These are phyloP conservation scores for Mimosa pudica DNA, from an alignment of 306 rosid genomes.

Conservation along the genomic window DNA sequence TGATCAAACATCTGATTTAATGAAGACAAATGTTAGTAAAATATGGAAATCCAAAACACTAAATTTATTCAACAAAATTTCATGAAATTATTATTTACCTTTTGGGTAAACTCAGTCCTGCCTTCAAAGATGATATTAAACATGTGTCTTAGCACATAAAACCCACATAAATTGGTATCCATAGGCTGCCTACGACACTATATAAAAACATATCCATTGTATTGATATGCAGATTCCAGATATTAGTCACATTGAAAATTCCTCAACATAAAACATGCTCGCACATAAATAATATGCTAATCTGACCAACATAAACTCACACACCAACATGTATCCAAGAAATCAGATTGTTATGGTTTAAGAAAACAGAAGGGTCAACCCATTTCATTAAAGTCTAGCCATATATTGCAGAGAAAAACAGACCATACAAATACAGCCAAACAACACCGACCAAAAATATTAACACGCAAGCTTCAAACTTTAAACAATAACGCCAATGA, in stretches of 20 bases:
- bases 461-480: background rate
- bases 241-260: slow-evolving; percentile 19
- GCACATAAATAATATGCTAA: slow-evolving; percentile 14
- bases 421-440: background rate
- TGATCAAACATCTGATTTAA: too few relatives aligned
- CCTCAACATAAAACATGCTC: background rate
- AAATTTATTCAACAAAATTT: too few relatives aligned
- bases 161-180: too few relatives aligned
- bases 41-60: too few relatives aligned
- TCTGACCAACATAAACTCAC: background rate
- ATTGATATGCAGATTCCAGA: too few relatives aligned
- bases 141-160: too few relatives aligned
- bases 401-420: slow-evolving; percentile 23
- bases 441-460: slow-evolving; percentile 12
- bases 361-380: slow-evolving; percentile 2
- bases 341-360: background rate
- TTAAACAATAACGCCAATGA: slow-evolving; percentile 10
- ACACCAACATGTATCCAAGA: background rate
- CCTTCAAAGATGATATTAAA: too few relatives aligned
- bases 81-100: too few relatives aligned
- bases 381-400: slow-evolving; percentile 14
- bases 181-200: too few relatives aligned
- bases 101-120: too few relatives aligned
- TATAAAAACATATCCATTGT: too few relatives aligned
- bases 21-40: too few relatives aligned